Evolutionary conservation across 305 asterid genomes (phyloP).

Genomic region (Andrographis paniculata): DNA sequence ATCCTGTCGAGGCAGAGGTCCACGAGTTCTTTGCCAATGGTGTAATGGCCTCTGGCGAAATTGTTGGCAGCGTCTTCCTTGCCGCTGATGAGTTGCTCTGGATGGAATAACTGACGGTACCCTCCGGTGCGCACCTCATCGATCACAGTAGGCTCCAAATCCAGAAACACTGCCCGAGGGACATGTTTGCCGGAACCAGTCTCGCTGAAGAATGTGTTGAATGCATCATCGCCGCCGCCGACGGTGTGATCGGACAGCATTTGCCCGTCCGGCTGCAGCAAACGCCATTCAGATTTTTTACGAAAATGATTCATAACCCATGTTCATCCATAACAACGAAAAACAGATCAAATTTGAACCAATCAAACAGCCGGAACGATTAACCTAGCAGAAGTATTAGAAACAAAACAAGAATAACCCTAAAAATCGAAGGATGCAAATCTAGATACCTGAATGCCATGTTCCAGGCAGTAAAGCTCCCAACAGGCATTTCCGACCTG

Average conservation of each 20-base stretch:
- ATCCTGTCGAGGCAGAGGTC: conserved; percentile 85
- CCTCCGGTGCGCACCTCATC: conserved; percentile 86
- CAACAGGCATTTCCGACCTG: conserved; percentile 94
- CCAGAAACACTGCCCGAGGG: conserved; percentile 81
- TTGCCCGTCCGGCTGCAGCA: conserved; percentile 79
- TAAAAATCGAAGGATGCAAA: neutral
- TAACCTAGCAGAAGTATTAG: neutral
- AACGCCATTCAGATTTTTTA: neutral
- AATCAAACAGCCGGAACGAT: neutral
- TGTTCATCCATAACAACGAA: too few relatives aligned
- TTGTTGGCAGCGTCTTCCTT: conserved; percentile 91
- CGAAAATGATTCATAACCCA: neutral
- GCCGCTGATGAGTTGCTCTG: conserved; percentile 88
- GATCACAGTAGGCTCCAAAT: conserved; percentile 87
- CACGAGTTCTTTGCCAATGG: conserved; percentile 84
- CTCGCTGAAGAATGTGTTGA: conserved; percentile 85
- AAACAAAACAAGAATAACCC: neutral
- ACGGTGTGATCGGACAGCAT: conserved; percentile 76
- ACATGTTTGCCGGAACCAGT: conserved; percentile 93
- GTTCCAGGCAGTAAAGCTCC: too few relatives aligned
- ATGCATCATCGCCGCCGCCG: conserved; percentile 90
- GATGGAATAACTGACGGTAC: conserved; percentile 84
- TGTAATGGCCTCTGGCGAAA: conserved; percentile 86
- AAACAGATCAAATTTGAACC: too few relatives aligned
- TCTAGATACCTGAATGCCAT: conserved; percentile 61